These are phyloP conservation scores for Crucihimalaya himalaica DNA, from an alignment of 345 rosid species.

Conservation along the genomic window DNA sequence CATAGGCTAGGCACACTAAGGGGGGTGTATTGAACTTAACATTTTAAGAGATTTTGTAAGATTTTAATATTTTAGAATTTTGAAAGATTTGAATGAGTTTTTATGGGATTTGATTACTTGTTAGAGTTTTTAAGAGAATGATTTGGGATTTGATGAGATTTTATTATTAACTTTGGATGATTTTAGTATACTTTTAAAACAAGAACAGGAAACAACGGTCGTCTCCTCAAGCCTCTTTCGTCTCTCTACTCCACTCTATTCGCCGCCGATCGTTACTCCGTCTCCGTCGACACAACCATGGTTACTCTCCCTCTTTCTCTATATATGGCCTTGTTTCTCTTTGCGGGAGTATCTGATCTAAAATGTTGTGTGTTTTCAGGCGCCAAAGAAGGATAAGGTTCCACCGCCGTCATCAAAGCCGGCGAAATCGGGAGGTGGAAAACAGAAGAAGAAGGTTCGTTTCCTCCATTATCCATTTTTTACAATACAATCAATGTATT, in stretches of 20 bases:
- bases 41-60: too few species aligned
- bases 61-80: too few species aligned
- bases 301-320: neutral
- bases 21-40: too few species aligned
- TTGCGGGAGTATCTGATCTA: too few species aligned
- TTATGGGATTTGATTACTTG: too few species aligned
- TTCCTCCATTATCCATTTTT: neutral
- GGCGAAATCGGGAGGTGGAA: constrained; percentile 59
- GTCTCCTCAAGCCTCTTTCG: constrained; percentile 17
- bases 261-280: constrained; percentile 9
- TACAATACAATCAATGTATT: neutral
- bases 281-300: constrained; percentile 29
- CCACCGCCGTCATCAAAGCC: constrained; percentile 60
- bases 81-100: too few species aligned
- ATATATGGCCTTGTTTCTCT: neutral
- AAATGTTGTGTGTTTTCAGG: constrained; percentile 31
- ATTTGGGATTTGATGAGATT: too few species aligned
- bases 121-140: too few species aligned
- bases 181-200: too few species aligned
- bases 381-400: constrained; percentile 58
- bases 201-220: too few species aligned
- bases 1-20: too few species aligned
- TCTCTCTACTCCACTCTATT: neutral
- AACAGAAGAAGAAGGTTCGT: constrained; percentile 55
- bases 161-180: too few species aligned